These are phyloP conservation scores for Margaritispora aquatica DNA, from an alignment of 495 filamentous ascomycete species.

Conservation along the genomic window DNA sequence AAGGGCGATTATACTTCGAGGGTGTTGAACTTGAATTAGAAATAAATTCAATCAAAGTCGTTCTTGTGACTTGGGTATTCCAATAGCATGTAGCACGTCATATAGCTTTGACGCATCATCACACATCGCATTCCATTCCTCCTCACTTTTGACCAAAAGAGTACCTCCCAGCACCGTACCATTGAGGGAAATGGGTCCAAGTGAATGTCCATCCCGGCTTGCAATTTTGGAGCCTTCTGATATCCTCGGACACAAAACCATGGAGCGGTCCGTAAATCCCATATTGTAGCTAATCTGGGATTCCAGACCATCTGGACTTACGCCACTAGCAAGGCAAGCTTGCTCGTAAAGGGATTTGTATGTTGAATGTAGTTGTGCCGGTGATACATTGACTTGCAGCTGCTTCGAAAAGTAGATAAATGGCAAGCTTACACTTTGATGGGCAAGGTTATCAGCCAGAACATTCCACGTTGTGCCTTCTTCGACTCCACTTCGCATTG, in stretches of 20 bases:
- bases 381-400: conserved; percentile 33
- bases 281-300: conserved; percentile 72
- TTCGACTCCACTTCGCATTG: conserved; percentile 49
- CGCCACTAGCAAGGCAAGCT: conserved; percentile 31
- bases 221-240: conserved; percentile 35
- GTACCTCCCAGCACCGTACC: conserved; percentile 78
- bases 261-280: conserved; percentile 60
- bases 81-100: conserved; percentile 54
- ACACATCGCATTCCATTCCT: conserved; percentile 61
- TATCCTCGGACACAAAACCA: conserved; percentile 63
- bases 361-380: conserved; percentile 34
- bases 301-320: conserved; percentile 17
- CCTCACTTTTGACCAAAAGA: conserved; percentile 67
- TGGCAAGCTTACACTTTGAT: conserved; percentile 30
- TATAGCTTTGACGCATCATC: conserved; percentile 42
- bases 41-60: conserved; percentile 3
- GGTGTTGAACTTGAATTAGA: neutral
- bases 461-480: conserved; percentile 35
- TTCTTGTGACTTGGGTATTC: conserved; percentile 36
- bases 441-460: conserved; percentile 43
- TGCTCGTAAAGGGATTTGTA: conserved; percentile 50
- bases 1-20: neutral
- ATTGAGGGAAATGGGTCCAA: conserved; percentile 62
- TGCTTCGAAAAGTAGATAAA: conserved; percentile 45
- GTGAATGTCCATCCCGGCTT: conserved; percentile 10